These are phyloP conservation scores for Apodospora peruviana DNA, from an alignment of 495 filamentous ascomycete species.

Conservation along the genomic window DNA sequence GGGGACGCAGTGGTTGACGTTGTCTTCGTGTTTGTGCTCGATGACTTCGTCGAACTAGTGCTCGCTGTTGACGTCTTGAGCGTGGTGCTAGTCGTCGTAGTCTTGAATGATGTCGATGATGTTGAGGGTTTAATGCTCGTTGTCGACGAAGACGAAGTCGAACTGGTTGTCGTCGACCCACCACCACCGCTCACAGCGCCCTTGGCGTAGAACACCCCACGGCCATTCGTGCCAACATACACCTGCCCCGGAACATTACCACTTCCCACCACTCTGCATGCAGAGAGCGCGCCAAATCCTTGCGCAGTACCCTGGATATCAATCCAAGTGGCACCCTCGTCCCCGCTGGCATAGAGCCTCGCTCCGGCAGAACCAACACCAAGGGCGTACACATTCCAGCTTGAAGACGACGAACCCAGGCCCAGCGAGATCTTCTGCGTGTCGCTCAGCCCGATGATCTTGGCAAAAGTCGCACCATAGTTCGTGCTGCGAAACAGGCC, in stretches of 20 bases:
- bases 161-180: conserved; percentile 3
- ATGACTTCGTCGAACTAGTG: conserved; percentile 6
- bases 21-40: conserved; percentile 7
- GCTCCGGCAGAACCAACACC: conserved; percentile 37
- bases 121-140: not conserved
- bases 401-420: conserved; percentile 20
- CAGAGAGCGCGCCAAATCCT: conserved; percentile 45
- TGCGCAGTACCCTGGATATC: conserved; percentile 49
- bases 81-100: conserved; percentile 4
- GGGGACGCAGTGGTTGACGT: conserved; percentile 5
- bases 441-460: conserved; percentile 30
- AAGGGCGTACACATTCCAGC: conserved; percentile 46
- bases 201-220: conserved; percentile 50
- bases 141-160: conserved; percentile 1
- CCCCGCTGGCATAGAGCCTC: conserved; percentile 46
- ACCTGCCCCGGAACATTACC: conserved; percentile 47
- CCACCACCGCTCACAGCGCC: conserved; percentile 13
- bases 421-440: conserved; percentile 44
- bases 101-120: conserved; percentile 4
- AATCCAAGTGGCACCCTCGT: conserved; percentile 44
- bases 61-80: conserved; percentile 3
- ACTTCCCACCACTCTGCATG: conserved; percentile 43
- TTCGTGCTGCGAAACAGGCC: conserved; percentile 49
- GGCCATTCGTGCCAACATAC: conserved; percentile 54
- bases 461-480: conserved; percentile 41